Evolutionary conservation across 176 grass and related monocot species (phyloP), one percentile per base, ranked within the genome.

Genomic region (Triticum turgidum): DNA sequence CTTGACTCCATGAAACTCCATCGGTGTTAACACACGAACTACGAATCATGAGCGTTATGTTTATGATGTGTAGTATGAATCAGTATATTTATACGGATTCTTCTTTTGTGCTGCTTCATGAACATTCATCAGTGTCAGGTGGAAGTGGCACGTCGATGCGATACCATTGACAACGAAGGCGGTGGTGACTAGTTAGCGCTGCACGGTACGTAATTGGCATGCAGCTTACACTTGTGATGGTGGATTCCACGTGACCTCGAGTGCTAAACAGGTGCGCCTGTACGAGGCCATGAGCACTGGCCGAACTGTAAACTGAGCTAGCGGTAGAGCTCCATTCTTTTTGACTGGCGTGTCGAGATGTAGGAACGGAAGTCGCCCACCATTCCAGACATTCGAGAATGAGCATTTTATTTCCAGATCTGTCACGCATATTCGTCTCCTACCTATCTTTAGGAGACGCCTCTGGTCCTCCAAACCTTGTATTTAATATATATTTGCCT

Each of bases 251-350:
- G 79, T 69, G 18, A 37, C 69, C 20, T 51, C 5, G 1, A 87
- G 65, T 88, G 87, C 73, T 71, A 63, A 88, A 83, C 86, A 88
- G 73, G 49, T 71, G 86, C 21, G 64, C 51, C 1, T 62, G 25
- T 77, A 32, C 15, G 34, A 59, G 49, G 24, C 12, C 17, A 4
- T 42, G 72, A 3, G 4, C 61, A 58, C n/a, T 10, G 3, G 6
- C 61, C 42, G 39, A 76, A 21, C 69, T 75, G 85, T 87, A 54
- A 25, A 62, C 20, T 11, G 61, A 62, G 61, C 61, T 62, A 62
- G 61, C 61, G 21, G 61, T 62, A 24, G 61, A 54, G 51, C 51
- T 54, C 1, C 51, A 7, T 2, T 17, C 49, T 49, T 49, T 14
- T 47, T 54, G 15, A 52, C 49, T 6, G 5, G 15, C 15, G 51